Conservation (phyloP, 2,329 filamentous ascomycete genomes). For the Xylaria sp. region DNA sequence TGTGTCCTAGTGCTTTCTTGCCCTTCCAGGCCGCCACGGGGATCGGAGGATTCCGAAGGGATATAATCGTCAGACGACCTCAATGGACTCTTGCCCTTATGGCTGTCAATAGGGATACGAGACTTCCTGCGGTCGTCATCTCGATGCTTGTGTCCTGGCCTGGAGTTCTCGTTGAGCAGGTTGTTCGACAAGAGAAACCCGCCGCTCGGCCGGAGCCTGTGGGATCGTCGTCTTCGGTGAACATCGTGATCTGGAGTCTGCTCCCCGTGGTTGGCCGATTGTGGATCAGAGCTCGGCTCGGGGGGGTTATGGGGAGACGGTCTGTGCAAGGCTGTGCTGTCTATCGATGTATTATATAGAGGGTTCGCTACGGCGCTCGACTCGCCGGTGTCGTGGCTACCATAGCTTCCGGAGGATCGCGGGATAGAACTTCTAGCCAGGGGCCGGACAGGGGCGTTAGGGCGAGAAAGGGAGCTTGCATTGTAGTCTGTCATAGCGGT, state of each 20-base stretch:
- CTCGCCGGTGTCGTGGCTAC: conserved; percentile 59
- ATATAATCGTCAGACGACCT: conserved; percentile 37
- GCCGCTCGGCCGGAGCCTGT: conserved; percentile 60
- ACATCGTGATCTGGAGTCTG: conserved; percentile 40
- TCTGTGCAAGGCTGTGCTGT: conserved; percentile 37
- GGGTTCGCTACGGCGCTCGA: conserved; percentile 55
- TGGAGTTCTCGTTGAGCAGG: conserved; percentile 47
- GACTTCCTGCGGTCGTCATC: conserved; percentile 50
- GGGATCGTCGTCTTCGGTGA: conserved; percentile 47
- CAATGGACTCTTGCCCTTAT: conserved; percentile 45
- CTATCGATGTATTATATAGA: conserved; percentile 39
- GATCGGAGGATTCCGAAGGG: conserved; percentile 16
- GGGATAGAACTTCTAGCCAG: conserved; percentile 46
- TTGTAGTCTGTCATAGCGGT: conserved; percentile 51
- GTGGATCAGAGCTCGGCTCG: conserved; percentile 35
- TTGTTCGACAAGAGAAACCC: conserved; percentile 64
- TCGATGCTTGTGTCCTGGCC: conserved; percentile 36
- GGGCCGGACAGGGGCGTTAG: conserved; percentile 38
- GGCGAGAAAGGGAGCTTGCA: conserved; percentile 44
- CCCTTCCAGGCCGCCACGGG: conserved; percentile 35
- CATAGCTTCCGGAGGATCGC: conserved; percentile 50
- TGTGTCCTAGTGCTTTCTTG: conserved; percentile 35
- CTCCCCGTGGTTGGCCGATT: conserved; percentile 36
- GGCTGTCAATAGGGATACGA: conserved; percentile 47
- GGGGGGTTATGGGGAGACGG: conserved; percentile 35